Evolutionary conservation across 2,329 filamentous ascomycete species (phyloP), one percentile per base, ranked within the genome.

Genomic region (Graphilbum fragrans): DNA sequence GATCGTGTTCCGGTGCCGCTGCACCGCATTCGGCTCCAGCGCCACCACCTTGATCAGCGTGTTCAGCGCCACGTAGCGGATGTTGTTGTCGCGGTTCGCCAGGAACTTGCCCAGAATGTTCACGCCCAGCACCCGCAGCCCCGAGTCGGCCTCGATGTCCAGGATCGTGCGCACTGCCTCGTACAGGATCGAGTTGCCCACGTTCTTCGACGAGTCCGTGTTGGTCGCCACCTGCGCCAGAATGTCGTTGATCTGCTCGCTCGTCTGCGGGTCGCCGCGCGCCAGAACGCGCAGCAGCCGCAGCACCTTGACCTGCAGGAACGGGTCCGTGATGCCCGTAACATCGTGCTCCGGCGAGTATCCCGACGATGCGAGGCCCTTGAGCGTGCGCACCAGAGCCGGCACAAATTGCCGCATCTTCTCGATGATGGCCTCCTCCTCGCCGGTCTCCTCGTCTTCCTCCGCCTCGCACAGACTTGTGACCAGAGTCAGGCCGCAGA

Each of bases 71-170:
- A 98, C 92, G 56, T 98, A 98, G 60, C 92, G 82, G 54, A 98
- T 98, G 58, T 98, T 98, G 70, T 98, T 98, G 63, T 98, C 92
- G 52, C 90, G 81, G 67, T 98, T 98, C n/a, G 88, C 82, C 47
- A 98, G 65, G 64, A 98, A 98, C 59, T 63, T 98, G 58, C 93
- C 92, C 20, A 98, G 76, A 50, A 98, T 98, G 58, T 98, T 98
- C 52, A 98, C 92, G 55, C 92, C 92, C 21, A 98, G 72, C 19
- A 98, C 92, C 39, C 93, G 75, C 48, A 98, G 66, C 29, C 92
- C 90, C 10, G 92, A 94, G 57, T 98, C 93, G 19, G 92, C 93
- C 61, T 98, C 92, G 41, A 98, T 96, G 52, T 98, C 92, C 38
- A 98, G 77, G 50, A 98, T 98, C 0, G 92, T 98, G 35, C 92